phyloP scores from a whole-genome alignment of 495 filamentous ascomycete genomes.

The Bacidia rubella region DNA sequence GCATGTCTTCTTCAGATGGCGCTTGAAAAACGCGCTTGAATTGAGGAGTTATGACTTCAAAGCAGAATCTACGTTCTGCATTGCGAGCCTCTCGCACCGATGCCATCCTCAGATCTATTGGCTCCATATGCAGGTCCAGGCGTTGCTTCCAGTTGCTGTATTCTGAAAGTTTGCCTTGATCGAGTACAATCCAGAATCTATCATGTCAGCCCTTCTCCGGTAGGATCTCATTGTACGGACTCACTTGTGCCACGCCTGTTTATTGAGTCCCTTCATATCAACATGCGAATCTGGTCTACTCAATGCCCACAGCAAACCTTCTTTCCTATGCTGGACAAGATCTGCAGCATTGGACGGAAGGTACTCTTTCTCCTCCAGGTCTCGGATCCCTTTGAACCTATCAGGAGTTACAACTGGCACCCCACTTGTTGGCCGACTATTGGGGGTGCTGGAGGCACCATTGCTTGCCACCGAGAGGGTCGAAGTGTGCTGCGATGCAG shows the following conservation, averaged over 20 bases:
- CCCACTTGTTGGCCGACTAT: slow-evolving; percentile 25
- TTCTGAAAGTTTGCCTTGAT: slow-evolving; percentile 90
- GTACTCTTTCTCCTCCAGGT: slow-evolving; percentile 70
- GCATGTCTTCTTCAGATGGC: slow-evolving; percentile 96
- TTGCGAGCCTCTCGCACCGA: slow-evolving; percentile 92
- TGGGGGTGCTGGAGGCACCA: slow-evolving; percentile 18
- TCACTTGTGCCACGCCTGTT: slow-evolving; percentile 98
- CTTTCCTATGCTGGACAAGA: slow-evolving; percentile 53
- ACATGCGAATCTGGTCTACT: slow-evolving; percentile 88
- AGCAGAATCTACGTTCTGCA: slow-evolving; percentile 91
- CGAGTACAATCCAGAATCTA: slow-evolving; percentile 96
- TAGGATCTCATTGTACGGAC: slow-evolving; percentile 21
- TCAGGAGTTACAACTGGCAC: slow-evolving; percentile 37
- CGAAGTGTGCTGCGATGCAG: slow-evolving; percentile 33
- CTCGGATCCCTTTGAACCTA: slow-evolving; percentile 77
- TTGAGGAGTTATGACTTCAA: slow-evolving; percentile 94
- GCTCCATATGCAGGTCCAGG: slow-evolving; percentile 93
- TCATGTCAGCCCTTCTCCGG: not conserved
- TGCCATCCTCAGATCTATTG: slow-evolving; percentile 92
- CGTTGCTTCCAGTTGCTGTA: slow-evolving; percentile 99
- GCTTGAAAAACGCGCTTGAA: slow-evolving; percentile 97
- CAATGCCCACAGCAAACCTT: slow-evolving; percentile 88
- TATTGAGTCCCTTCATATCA: slow-evolving; percentile 88
- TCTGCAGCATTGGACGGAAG: slow-evolving; percentile 26
- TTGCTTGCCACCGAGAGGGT: slow-evolving; percentile 21